Conservation (phyloP, 2,329 filamentous ascomycete genomes). For the Phoma sp. region DNA sequence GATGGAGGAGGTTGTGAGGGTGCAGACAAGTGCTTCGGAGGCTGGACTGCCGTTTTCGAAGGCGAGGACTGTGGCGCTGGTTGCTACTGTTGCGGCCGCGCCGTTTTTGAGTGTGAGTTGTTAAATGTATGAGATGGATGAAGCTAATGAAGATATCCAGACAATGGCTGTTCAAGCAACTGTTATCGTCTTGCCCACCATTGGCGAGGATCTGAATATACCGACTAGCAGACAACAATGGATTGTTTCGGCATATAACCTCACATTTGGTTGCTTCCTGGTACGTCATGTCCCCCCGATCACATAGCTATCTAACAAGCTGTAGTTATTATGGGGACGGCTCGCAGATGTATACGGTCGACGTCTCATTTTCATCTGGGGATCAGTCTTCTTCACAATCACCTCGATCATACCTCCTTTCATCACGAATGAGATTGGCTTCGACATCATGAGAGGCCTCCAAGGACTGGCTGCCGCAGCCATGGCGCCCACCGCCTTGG, state of each 20-base stretch:
- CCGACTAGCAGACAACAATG: constrained; percentile 68
- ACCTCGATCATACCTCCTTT: constrained; percentile 69
- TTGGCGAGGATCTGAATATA: constrained; percentile 63
- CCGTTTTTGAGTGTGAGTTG: constrained; percentile 44
- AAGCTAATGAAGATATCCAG: constrained; percentile 35
- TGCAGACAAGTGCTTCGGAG: constrained; percentile 12
- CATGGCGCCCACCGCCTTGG: constrained; percentile 74
- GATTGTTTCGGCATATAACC: constrained; percentile 71
- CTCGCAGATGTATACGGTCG: constrained; percentile 73
- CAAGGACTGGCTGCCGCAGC: constrained; percentile 73
- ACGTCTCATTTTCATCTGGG: constrained; percentile 69
- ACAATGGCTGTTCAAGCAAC: constrained; percentile 66
- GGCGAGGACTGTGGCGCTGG: constrained; percentile 39
- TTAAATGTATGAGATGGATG: too few species aligned
- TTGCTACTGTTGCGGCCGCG: constrained; percentile 36
- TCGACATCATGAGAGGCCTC: constrained; percentile 70
- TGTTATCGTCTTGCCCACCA: constrained; percentile 70
- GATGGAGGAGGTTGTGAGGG: constrained; percentile 14
- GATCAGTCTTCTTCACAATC: constrained; percentile 68
- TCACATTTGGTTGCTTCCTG: constrained; percentile 73
- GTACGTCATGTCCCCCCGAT: constrained; percentile 13
- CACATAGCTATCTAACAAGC: not conserved
- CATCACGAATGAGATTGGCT: constrained; percentile 70
- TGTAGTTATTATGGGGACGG: constrained; percentile 67
- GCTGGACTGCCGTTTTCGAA: constrained; percentile 39